Percentiles rank a stretch among this genome's conserved stretches.
These are phyloP conservation scores for Mycena maculata DNA, from an alignment of 768 basidiomycete species.

Conservation along the genomic window DNA sequence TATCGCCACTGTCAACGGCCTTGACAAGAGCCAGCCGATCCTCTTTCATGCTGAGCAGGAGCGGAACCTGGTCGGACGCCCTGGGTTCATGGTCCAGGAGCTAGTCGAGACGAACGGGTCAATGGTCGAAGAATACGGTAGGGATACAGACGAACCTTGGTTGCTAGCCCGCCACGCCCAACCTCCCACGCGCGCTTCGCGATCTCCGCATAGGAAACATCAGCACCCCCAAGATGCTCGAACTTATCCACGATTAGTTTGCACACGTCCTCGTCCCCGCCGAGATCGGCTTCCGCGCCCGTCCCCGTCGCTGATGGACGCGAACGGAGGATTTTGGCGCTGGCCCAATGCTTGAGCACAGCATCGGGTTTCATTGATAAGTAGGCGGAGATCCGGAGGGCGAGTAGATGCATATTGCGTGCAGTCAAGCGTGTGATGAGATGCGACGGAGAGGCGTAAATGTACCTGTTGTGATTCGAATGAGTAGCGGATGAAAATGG, in stretches of 20 bases:
- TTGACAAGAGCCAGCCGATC: conserved; percentile 88
- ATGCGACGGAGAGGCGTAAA: conserved; percentile 80
- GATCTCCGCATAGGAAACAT: conserved; percentile 94
- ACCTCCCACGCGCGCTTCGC: conserved; percentile 94
- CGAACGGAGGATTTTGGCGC: conserved; percentile 86
- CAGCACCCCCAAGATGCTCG: conserved; percentile 77
- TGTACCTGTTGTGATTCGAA: conserved; percentile 66
- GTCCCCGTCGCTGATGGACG: conserved; percentile 66
- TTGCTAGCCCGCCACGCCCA: conserved; percentile 82
- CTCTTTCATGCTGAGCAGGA: conserved; percentile 95
- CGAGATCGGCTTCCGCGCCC: conserved; percentile 65
- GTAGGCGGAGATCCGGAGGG: conserved; percentile 89
- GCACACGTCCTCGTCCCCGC: conserved; percentile 84
- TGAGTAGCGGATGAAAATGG: conserved; percentile 16
- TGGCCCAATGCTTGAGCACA: conserved; percentile 96
- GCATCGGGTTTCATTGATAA: conserved; percentile 86
- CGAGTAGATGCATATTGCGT: conserved; percentile 90
- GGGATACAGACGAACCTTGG: conserved; percentile 65
- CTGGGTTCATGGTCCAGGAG: conserved; percentile 91
- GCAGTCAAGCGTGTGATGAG: conserved; percentile 87
- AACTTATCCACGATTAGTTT: conserved; percentile 91
- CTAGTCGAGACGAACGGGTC: conserved; percentile 49
- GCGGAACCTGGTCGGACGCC: conserved; percentile 92
- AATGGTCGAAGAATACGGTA: background rate
- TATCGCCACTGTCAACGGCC: conserved; percentile 94